Percentiles rank a stretch among this genome's conserved stretches.
Evolutionary conservation across 495 filamentous ascomycete species (phyloP).

Genomic region (Penicillium taxi): DNA sequence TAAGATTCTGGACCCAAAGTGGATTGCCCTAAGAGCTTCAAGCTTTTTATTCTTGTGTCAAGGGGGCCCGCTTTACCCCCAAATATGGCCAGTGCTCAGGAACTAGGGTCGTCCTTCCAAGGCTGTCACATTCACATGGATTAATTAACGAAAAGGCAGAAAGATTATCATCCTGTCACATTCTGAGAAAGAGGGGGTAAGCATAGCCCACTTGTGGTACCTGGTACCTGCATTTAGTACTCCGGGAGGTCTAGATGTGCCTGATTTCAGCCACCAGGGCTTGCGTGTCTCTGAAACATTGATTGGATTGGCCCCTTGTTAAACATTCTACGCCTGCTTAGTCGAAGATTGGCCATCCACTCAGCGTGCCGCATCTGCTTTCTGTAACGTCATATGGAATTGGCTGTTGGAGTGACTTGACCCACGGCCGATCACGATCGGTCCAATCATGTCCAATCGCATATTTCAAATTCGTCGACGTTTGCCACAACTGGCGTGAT

Average conservation of each 20-base stretch:
- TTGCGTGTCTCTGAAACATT: conserved; percentile 15
- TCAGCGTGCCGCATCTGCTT: conserved; percentile 3
- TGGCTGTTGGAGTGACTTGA: conserved; percentile 1
- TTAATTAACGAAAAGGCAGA: too few species aligned
- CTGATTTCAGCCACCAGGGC: conserved; percentile 16
- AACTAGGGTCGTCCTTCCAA: too few species aligned
- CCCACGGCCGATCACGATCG: conserved; percentile 11
- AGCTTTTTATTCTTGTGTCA: too few species aligned
- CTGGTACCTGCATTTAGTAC: conserved; percentile 7
- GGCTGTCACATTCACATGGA: too few species aligned
- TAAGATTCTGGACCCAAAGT: too few species aligned
- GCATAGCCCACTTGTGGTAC: too few species aligned
- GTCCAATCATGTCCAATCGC: too few species aligned
- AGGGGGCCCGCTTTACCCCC: too few species aligned
- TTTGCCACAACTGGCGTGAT: conserved; percentile 22
- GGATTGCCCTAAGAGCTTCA: too few species aligned
- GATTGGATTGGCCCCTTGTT: conserved; percentile 17
- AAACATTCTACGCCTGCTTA: conserved; percentile 19
- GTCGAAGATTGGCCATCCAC: conserved; percentile 8
- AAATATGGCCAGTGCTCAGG: too few species aligned
- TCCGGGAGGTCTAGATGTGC: not conserved
- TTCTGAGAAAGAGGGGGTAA: too few species aligned
- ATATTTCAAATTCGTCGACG: conserved; percentile 4
- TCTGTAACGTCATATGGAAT: conserved; percentile 20
- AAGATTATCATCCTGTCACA: too few species aligned